Percentiles rank a stretch among this genome's conserved stretches.
These are phyloP conservation scores for Beauveria rudraprayagi DNA, from an alignment of 2,329 filamentous ascomycete genomes.

Conservation along the genomic window DNA sequence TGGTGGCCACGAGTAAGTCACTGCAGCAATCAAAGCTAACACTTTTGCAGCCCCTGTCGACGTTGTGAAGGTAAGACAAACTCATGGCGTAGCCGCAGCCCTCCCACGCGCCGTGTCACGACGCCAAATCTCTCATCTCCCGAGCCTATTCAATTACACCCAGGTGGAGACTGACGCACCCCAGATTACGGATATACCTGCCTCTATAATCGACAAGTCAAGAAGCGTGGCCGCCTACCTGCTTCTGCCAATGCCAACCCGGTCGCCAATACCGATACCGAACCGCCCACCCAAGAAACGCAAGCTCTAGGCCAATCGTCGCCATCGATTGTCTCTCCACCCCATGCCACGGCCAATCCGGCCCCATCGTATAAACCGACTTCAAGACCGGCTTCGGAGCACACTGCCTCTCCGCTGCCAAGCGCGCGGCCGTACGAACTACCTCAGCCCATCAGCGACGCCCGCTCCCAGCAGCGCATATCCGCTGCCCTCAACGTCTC, in stretches of 20 bases:
- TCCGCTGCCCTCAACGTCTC: constrained; percentile 16
- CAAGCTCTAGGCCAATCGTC: not conserved
- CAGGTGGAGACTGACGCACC: not conserved
- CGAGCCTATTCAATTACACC: not conserved
- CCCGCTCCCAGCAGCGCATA: constrained; percentile 9
- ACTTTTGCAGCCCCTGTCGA: constrained; percentile 20
- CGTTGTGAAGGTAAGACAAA: constrained; percentile 27
- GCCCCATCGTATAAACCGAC: not conserved
- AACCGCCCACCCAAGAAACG: not conserved
- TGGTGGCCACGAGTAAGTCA: not conserved
- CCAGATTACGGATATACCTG: constrained; percentile 31
- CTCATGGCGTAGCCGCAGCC: not conserved
- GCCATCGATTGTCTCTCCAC: not conserved
- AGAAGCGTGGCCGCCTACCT: constrained; percentile 29
- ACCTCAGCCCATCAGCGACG: not conserved
- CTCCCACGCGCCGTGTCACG: not conserved
- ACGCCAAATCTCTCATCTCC: not conserved
- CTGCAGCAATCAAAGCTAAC: not conserved
- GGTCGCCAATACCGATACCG: not conserved
- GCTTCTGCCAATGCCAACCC: constrained; percentile 14
- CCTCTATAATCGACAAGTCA: constrained; percentile 28
- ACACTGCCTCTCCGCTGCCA: not conserved
- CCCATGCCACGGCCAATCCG: not conserved
- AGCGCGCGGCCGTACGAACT: constrained; percentile 1
- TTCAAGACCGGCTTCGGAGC: not conserved